Evolutionary conservation across 2,329 filamentous ascomycete species (phyloP).

Genomic region (Emergomyces africanus): DNA sequence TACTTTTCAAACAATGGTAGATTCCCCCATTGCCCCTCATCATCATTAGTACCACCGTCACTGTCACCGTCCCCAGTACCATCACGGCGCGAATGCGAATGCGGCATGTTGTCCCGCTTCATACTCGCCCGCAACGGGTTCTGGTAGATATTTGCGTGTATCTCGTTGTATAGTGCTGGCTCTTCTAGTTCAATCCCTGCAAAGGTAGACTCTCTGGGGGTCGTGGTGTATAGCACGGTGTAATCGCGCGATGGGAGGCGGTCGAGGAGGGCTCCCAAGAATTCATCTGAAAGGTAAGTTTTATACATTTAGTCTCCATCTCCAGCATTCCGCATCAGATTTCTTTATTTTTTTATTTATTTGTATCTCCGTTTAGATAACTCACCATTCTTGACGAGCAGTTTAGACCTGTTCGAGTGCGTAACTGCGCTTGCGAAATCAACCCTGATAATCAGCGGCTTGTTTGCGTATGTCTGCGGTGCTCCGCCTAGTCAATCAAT

Average conservation of each 20-base stretch:
- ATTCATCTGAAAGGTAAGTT: constrained; percentile 26
- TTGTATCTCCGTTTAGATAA: constrained; percentile 1
- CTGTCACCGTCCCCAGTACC: constrained; percentile 27
- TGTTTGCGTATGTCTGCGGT: constrained; percentile 7
- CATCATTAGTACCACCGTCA: constrained; percentile 29
- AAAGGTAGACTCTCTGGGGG: constrained; percentile 32
- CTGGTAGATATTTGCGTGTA: constrained; percentile 44
- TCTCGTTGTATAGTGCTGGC: constrained; percentile 44
- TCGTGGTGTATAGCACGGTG: constrained; percentile 65
- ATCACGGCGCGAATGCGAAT: constrained; percentile 19
- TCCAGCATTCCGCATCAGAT: not conserved
- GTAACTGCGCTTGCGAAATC: constrained; percentile 32
- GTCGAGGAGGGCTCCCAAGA: constrained; percentile 35
- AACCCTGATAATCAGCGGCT: constrained; percentile 33
- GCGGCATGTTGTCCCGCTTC: constrained; percentile 47
- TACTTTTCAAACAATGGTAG: constrained; percentile 67
- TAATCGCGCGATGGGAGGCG: constrained; percentile 41
- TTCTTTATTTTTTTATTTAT: not conserved
- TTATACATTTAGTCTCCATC: not conserved
- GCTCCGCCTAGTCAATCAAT: not conserved
- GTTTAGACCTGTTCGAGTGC: constrained; percentile 23
- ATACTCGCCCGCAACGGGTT: constrained; percentile 57
- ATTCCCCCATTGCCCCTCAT: constrained; percentile 17
- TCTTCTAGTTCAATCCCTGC: constrained; percentile 14
- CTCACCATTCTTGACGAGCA: constrained; percentile 33